A percentile compares a stretch with the other conserved stretches of the same genome.
Conservation (phyloP, 2,329 filamentous ascomycete genomes). For the Paracamarosporium sp. region DNA sequence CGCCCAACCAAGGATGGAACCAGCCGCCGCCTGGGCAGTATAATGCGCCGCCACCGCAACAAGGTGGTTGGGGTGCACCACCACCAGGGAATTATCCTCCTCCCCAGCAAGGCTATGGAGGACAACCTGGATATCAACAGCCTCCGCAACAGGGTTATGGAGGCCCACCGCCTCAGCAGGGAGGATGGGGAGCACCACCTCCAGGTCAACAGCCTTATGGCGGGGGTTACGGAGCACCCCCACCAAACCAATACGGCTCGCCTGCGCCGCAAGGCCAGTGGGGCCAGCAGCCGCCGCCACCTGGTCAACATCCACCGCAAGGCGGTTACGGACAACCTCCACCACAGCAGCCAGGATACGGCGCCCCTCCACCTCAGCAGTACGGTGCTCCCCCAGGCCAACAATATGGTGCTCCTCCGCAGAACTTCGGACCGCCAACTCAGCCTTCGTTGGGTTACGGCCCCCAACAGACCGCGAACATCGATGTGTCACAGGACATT, state of each 20-base stretch:
- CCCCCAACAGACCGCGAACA: conserved; percentile 64
- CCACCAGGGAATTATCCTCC: conserved; percentile 22
- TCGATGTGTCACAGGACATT: conserved; percentile 72
- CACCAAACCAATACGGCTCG: conserved; percentile 29
- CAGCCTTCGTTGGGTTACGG: conserved; percentile 75
- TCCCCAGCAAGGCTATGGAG: conserved; percentile 12
- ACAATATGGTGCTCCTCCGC: conserved; percentile 43
- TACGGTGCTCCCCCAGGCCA: conserved; percentile 42
- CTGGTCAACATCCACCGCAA: conserved; percentile 21
- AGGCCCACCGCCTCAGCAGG: conserved; percentile 18
- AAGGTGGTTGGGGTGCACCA: not conserved
- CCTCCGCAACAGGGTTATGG: conserved; percentile 22
- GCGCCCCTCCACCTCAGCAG: conserved; percentile 23
- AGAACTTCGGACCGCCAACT: conserved; percentile 44
- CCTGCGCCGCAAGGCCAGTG: conserved; percentile 30
- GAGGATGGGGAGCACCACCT: conserved; percentile 1
- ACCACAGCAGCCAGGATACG: conserved; percentile 30
- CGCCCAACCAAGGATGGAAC: conserved; percentile 17
- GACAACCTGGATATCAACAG: conserved; percentile 14
- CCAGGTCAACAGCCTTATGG: conserved; percentile 20
- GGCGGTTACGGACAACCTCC: conserved; percentile 35
- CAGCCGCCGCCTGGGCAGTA: conserved; percentile 44
- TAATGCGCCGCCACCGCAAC: conserved; percentile 32
- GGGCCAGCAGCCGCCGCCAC: conserved; percentile 34
- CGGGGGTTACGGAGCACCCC: conserved; percentile 8